Evolutionary conservation across 2,329 filamentous ascomycete species (phyloP).

Genomic region (Chrysosporium queenslandicum): DNA sequence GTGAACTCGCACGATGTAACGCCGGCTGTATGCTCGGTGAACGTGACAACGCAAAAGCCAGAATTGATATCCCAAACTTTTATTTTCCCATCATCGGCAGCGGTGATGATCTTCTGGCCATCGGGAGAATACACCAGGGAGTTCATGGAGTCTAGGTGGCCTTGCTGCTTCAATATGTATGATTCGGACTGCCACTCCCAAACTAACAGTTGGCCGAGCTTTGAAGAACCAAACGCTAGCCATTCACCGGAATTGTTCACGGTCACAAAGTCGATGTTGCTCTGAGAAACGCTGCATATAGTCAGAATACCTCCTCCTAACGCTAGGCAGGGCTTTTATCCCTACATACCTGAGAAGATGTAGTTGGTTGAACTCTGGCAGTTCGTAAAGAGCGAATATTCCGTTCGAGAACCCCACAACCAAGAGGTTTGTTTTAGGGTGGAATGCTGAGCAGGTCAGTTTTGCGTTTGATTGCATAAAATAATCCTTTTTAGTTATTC

Average conservation of each 20-base stretch:
- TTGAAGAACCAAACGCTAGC: conserved; percentile 93
- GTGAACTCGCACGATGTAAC: conserved; percentile 90
- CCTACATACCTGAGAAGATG: conserved; percentile 56
- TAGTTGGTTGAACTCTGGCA: conserved; percentile 92
- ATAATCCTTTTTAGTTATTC: conserved; percentile 82
- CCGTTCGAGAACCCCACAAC: conserved; percentile 94
- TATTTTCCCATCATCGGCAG: conserved; percentile 92
- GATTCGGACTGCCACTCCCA: conserved; percentile 99
- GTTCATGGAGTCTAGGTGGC: conserved; percentile 94
- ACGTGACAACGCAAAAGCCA: conserved; percentile 95
- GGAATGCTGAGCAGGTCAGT: conserved; percentile 82
- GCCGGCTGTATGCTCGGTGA: conserved; percentile 90
- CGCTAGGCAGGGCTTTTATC: background rate
- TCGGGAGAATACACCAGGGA: conserved; percentile 86
- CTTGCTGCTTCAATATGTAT: conserved; percentile 96
- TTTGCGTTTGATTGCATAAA: conserved; percentile 86
- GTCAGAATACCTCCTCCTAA: conserved; percentile 7
- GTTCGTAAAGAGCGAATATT: conserved; percentile 84
- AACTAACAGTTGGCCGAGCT: conserved; percentile 87
- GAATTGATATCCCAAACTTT: conserved; percentile 97
- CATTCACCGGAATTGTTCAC: conserved; percentile 94
- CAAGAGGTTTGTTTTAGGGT: conserved; percentile 77
- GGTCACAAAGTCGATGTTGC: conserved; percentile 87
- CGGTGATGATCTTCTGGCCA: conserved; percentile 83
- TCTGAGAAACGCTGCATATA: conserved; percentile 72